Conservation (phyloP, 73 alveolate genomes). For the Diophrys appendiculata region DNA sequence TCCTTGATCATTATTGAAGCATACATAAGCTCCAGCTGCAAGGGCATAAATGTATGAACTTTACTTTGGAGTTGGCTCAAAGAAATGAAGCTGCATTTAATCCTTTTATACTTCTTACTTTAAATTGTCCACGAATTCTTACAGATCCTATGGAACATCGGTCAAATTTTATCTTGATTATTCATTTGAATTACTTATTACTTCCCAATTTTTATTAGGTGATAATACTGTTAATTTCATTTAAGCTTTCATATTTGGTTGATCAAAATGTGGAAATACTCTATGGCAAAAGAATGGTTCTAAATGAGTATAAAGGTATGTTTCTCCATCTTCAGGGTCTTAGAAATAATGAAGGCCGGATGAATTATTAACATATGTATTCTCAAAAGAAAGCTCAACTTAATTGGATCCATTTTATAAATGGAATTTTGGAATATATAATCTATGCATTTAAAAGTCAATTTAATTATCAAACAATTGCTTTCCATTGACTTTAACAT, state of each 20-base stretch:
- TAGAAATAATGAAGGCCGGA: constrained; percentile 92
- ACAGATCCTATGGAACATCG: constrained; percentile 29
- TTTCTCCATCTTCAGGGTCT: constrained; percentile 92
- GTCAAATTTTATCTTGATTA: too few species aligned
- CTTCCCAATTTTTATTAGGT: constrained; percentile 92
- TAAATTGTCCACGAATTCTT: constrained; percentile 33
- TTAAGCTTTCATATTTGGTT: constrained; percentile 95
- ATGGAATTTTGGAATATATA: constrained; percentile 33
- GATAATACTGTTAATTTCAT: constrained; percentile 78
- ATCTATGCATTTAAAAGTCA: constrained; percentile 55
- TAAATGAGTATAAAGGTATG: constrained; percentile 92
- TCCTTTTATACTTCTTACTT: constrained; percentile 14
- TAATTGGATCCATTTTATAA: constrained; percentile 22
- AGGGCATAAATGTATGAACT: constrained; percentile 60
- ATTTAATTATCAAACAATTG: constrained; percentile 17
- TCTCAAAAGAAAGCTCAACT: constrained; percentile 48
- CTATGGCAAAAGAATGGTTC: constrained; percentile 96
- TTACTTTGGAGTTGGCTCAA: constrained; percentile 49
- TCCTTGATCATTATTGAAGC: constrained; percentile 26
- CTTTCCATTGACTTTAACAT: constrained; percentile 56
- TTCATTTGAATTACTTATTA: constrained; percentile 91
- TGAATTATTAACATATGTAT: constrained; percentile 81
- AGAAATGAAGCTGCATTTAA: constrained; percentile 16
- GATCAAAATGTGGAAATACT: constrained; percentile 97
- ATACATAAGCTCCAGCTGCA: constrained; percentile 50